phyloP scores from a whole-genome alignment of 257 asterid genomes.

The Verbascum thapsus region DNA sequence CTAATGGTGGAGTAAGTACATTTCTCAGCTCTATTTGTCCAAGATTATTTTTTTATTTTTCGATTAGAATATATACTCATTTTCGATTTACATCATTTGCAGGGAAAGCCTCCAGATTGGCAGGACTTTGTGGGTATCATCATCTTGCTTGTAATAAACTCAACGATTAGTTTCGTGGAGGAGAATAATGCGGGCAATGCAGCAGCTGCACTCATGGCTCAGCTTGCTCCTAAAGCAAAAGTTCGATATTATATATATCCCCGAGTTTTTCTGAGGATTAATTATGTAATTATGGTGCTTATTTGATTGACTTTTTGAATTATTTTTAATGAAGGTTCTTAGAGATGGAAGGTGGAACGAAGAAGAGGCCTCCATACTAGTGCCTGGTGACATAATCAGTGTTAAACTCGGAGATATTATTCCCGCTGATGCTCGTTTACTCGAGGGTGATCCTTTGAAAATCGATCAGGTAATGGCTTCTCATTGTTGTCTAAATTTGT shows the following conservation, averaged over 20 bases:
- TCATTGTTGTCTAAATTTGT: slow-evolving; percentile 16
- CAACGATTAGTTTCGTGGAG: slow-evolving; percentile 93
- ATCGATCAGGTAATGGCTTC: slow-evolving; percentile 74
- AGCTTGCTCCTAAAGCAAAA: slow-evolving; percentile 96
- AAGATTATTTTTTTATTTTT: not conserved
- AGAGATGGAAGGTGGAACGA: slow-evolving; percentile 96
- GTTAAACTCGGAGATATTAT: slow-evolving; percentile 90
- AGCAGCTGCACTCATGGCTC: slow-evolving; percentile 98
- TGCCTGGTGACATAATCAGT: slow-evolving; percentile 90
- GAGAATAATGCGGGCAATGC: slow-evolving; percentile 99
- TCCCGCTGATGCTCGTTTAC: slow-evolving; percentile 95
- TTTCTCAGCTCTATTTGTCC: slow-evolving; percentile 21
- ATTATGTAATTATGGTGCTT: slow-evolving; percentile 4
- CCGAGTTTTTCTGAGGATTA: not conserved
- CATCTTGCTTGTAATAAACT: slow-evolving; percentile 81
- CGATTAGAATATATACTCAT: not conserved
- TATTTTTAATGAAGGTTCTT: slow-evolving; percentile 60
- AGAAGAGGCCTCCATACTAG: slow-evolving; percentile 81
- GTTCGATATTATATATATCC: slow-evolving; percentile 31
- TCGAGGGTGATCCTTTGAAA: slow-evolving; percentile 93
- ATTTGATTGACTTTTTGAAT: slow-evolving; percentile 24
- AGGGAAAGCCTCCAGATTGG: slow-evolving; percentile 99
- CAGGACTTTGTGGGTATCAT: slow-evolving; percentile 97
- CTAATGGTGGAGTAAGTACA: slow-evolving; percentile 91
- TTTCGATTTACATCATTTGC: slow-evolving; percentile 31